Conservation (phyloP, 768 basidiomycete species). For the Tylopilus subfusipes region DNA sequence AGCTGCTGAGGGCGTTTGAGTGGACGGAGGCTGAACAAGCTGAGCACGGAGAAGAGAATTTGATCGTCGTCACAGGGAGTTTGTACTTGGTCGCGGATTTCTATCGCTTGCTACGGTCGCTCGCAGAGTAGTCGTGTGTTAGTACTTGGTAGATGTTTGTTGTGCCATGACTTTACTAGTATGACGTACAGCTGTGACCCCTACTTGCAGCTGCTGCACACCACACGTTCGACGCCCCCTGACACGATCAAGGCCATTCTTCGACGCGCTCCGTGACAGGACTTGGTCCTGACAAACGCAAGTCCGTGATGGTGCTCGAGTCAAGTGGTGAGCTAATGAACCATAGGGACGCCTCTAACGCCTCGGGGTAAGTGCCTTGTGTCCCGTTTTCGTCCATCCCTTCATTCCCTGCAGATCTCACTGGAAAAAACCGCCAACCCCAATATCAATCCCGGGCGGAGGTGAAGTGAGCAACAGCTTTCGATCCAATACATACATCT, state of each 20-base stretch:
- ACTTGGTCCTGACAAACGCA: conserved; percentile 10
- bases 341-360: conserved; percentile 31
- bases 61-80: conserved; percentile 84
- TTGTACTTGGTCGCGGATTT: conserved; percentile 93
- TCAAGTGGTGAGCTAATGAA: conserved; percentile 14
- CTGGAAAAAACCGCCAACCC: conserved; percentile 25
- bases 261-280: conserved; percentile 9
- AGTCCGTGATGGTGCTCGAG: conserved; percentile 10
- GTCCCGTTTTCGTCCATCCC: background rate
- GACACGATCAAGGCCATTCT: conserved; percentile 12
- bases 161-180: background rate
- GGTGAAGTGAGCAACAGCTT: conserved; percentile 12
- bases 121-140: conserved; percentile 8
- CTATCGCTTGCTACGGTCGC: conserved; percentile 50
- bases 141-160: background rate
- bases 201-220: background rate
- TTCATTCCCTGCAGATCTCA: conserved; percentile 2
- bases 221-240: conserved; percentile 4
- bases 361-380: conserved; percentile 16
- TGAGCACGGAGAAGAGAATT: conserved; percentile 23
- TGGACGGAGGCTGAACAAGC: conserved; percentile 33
- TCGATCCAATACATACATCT: conserved; percentile 1
- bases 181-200: background rate
- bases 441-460: conserved; percentile 17
- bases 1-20: conserved; percentile 50